phyloP scores from a whole-genome alignment of 2,329 filamentous ascomycete species.

The Raffaelea arxii region DNA sequence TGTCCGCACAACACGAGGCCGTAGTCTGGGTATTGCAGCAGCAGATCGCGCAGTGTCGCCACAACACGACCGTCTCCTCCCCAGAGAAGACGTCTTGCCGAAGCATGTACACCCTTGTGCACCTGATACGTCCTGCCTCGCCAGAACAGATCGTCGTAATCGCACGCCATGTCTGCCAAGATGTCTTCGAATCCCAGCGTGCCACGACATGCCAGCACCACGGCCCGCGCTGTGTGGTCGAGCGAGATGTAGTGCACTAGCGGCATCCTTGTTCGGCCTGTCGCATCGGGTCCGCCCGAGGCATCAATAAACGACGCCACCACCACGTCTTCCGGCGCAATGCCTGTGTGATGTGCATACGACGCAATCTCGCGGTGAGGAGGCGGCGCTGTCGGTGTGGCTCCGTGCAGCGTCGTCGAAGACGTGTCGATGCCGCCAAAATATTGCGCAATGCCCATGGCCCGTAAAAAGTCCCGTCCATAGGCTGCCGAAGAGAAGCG shows the following conservation, averaged over 20 bases:
- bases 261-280: slow-evolving; percentile 56
- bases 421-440: slow-evolving; percentile 22
- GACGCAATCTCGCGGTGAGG: slow-evolving; percentile 50
- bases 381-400: background rate
- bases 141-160: slow-evolving; percentile 58
- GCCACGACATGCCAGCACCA: slow-evolving; percentile 63
- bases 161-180: slow-evolving; percentile 63
- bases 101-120: slow-evolving; percentile 66
- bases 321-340: slow-evolving; percentile 48
- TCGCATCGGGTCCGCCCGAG: slow-evolving; percentile 55
- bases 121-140: slow-evolving; percentile 57
- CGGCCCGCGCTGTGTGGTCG: slow-evolving; percentile 61
- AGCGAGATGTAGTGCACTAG: slow-evolving; percentile 65
- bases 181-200: slow-evolving; percentile 67
- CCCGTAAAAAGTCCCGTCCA: slow-evolving; percentile 51
- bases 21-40: slow-evolving; percentile 59
- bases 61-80: slow-evolving; percentile 59
- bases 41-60: slow-evolving; percentile 52
- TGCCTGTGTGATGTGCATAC: slow-evolving; percentile 53
- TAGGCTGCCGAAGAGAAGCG: slow-evolving; percentile 59
- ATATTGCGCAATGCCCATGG: slow-evolving; percentile 50
- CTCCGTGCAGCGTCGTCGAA: slow-evolving; percentile 23
- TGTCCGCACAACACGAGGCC: slow-evolving; percentile 61
- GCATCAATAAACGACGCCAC: slow-evolving; percentile 63
- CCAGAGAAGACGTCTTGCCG: slow-evolving; percentile 56